Base-by-base conservation (phyloP, 177 flowering plant genomes). In the Vitis hybrid region DNA sequence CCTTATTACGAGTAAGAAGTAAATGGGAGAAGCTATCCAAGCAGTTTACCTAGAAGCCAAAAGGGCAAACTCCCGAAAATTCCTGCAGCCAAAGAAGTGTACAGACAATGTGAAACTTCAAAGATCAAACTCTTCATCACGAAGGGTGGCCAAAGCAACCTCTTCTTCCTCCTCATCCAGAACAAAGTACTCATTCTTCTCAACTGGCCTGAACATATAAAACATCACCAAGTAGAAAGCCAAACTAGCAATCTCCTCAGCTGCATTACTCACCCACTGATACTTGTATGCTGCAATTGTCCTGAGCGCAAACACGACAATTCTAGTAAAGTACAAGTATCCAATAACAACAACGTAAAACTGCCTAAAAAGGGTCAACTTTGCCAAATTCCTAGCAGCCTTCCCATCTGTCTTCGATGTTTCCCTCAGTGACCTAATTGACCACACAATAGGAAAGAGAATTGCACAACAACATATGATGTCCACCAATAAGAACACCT, bases 371-470 rank as follows among this genome's bases (percentile, higher is more conserved):
- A 94, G 84, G 0, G 91, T 84, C 79, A 94, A 76, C 79, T 94
- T 94, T 0, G 95, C 92, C 79, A 94, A 81, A 64, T 93, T 94
- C 82, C 90, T 82, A 0, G 98, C 97, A 1, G 99, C 99, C 76
- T 93, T 94, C 69, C 98, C 98, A 67, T 94, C 99, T 0, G 97
- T 93, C 81, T 94, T 94, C 0, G 98, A 93, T 0, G 94, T 90
- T 83, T 94, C 99, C 72, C 90, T 86, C 84, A 94, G 61, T 0
- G 94, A 80, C 67, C 96, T 68, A 54, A 94, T 93, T 2, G 98
- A 93, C 99, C 99, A 94, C 19, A 94, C 93, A 57, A 94, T 94
- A 1, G 99, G 98, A 82, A 94, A 91, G 18, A 94, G 85, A 66
- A 94, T 88, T 0, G 97, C 93, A 39, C 97, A 93, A 68, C 99